These are phyloP conservation scores for Auriscalpium vulgare DNA, from an alignment of 768 basidiomycete genomes.

Conservation along the genomic window DNA sequence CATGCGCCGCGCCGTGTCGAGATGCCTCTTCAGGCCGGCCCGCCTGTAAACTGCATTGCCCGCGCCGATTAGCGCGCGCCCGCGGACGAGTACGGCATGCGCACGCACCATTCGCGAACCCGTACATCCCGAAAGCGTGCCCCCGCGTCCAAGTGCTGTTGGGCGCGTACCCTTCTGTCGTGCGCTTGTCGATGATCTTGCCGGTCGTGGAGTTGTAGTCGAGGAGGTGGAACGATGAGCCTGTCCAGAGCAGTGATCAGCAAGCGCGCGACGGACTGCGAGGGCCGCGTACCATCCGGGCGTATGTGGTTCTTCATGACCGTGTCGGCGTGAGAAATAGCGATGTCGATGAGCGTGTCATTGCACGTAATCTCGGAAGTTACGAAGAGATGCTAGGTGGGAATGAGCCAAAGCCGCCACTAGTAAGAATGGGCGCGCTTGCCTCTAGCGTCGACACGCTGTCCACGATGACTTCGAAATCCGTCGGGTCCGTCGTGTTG, in stretches of 20 bases:
- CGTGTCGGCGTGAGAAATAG: conserved; percentile 53
- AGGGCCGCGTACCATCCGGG: conserved; percentile 34
- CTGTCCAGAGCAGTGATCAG: background rate
- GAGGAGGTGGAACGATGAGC: conserved; percentile 39
- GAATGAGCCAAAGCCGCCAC: background rate
- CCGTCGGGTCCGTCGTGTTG: conserved; percentile 38
- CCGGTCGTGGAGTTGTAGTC: conserved; percentile 65
- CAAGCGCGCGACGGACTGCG: background rate
- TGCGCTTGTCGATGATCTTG: conserved; percentile 43
- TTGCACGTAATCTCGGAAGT: conserved; percentile 47
- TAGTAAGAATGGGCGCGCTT: background rate
- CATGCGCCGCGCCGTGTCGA: conserved; percentile 50
- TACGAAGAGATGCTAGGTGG: conserved; percentile 21
- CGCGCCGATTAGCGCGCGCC: too few species aligned
- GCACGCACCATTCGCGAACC: conserved; percentile 54
- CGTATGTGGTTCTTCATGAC: conserved; percentile 61
- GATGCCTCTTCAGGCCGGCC: conserved; percentile 42
- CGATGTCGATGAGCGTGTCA: conserved; percentile 47
- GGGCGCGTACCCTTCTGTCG: conserved; percentile 55
- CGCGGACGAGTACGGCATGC: background rate
- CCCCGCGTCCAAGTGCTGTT: conserved; percentile 64
- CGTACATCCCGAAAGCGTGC: conserved; percentile 62
- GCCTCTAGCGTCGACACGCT: conserved; percentile 68
- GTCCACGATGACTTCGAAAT: conserved; percentile 65
- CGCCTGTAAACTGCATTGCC: conserved; percentile 45